Conservation (phyloP, 1,284 basidiomycete genomes). For the Leccinum pallidistipes region DNA sequence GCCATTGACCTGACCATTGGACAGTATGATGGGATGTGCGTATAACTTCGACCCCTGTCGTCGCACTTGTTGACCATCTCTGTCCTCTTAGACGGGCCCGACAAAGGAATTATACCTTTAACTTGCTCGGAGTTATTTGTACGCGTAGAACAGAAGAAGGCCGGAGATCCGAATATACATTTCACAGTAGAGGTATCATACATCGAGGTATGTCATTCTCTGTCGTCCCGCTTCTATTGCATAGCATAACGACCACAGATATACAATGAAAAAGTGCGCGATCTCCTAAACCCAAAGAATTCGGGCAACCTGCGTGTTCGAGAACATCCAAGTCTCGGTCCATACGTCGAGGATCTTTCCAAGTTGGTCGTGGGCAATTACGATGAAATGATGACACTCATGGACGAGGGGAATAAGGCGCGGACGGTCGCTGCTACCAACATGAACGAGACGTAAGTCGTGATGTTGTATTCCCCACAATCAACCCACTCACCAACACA, state of each 20-base stretch:
- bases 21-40: constrained; percentile 98
- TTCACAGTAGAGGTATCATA: constrained; percentile 97
- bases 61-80: constrained; percentile 18
- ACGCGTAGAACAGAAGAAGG: constrained; percentile 71
- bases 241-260: constrained; percentile 51
- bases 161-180: constrained; percentile 65
- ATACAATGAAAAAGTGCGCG: constrained; percentile 98
- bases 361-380: constrained; percentile 91
- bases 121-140: constrained; percentile 93
- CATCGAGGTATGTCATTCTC: constrained; percentile 67
- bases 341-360: constrained; percentile 97
- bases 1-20: constrained; percentile 8
- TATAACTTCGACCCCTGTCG: constrained; percentile 18
- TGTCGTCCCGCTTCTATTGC: neutral
- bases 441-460: constrained; percentile 95
- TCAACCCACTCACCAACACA: neutral
- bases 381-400: constrained; percentile 96
- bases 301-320: constrained; percentile 94
- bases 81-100: constrained; percentile 74
- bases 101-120: constrained; percentile 97
- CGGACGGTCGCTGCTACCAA: constrained; percentile 97
- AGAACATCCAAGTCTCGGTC: constrained; percentile 92
- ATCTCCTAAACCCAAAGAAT: constrained; percentile 97
- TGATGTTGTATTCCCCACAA: neutral
- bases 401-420: constrained; percentile 99